Percentiles rank a stretch among this genome's conserved stretches.
Evolutionary conservation across 2,329 filamentous ascomycete genomes (phyloP).

Genomic region (Trichoderma guizhouense): DNA sequence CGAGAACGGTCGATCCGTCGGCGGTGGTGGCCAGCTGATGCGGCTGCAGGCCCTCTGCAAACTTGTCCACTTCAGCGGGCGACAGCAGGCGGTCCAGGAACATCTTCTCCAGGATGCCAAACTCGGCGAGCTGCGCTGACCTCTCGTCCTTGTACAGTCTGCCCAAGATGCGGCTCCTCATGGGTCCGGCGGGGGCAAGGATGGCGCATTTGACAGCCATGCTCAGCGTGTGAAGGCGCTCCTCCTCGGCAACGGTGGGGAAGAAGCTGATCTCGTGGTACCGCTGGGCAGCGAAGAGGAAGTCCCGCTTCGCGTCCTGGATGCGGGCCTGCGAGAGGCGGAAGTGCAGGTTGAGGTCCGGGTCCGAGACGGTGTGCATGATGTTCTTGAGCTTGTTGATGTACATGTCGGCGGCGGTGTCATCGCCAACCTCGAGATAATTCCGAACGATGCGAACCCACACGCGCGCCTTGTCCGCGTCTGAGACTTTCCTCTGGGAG

Average conservation of each 20-base stretch:
- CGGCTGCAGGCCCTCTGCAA: constrained; percentile 73
- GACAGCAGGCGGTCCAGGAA: constrained; percentile 84
- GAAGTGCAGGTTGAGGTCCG: constrained; percentile 77
- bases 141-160: constrained; percentile 93
- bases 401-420: constrained; percentile 77
- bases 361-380: constrained; percentile 73
- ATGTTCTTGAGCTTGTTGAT: constrained; percentile 95
- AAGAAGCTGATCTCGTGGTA: constrained; percentile 87
- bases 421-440: constrained; percentile 92
- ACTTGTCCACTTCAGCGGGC: constrained; percentile 78
- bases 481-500: constrained; percentile 78
- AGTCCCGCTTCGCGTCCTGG: constrained; percentile 83
- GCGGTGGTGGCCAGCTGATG: constrained; percentile 89
- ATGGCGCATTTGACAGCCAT: constrained; percentile 91
- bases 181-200: constrained; percentile 84
- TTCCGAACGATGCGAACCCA: constrained; percentile 95
- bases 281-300: constrained; percentile 79
- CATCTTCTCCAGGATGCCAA: constrained; percentile 93
- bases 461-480: constrained; percentile 76
- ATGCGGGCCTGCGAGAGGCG: constrained; percentile 90
- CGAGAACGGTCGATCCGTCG: constrained; percentile 89
- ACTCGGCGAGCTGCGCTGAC: constrained; percentile 70
- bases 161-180: constrained; percentile 73
- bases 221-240: constrained; percentile 77
- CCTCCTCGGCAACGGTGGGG: constrained; percentile 74